Evolutionary conservation across 257 asterid species (phyloP).

Genomic region (Fraxinus cuspidata): DNA sequence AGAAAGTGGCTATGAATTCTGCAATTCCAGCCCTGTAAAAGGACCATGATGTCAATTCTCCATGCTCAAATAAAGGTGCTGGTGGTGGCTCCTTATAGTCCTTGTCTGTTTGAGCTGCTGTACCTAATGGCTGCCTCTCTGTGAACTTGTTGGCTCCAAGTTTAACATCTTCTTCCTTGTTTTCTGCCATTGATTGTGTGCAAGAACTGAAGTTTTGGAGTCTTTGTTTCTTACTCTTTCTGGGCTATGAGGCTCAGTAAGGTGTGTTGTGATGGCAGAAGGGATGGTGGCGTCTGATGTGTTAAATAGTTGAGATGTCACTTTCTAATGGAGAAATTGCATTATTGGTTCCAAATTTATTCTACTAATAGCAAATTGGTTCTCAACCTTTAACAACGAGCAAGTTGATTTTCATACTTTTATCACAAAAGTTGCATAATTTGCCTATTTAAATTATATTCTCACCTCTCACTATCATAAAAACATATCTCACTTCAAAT

Average conservation of each 20-base stretch:
- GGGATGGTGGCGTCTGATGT: conserved; percentile 13
- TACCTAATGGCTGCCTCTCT: conserved; percentile 64
- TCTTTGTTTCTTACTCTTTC: conserved; percentile 10
- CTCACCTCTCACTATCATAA: no score
- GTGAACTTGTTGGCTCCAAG: conserved; percentile 63
- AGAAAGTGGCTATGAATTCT: conserved; percentile 66
- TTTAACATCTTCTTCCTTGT: conserved; percentile 58
- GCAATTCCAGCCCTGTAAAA: conserved; percentile 77
- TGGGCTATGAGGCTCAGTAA: background rate
- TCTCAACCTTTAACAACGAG: background rate
- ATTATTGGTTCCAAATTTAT: conserved; percentile 1
- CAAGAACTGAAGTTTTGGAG: background rate
- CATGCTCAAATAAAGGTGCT: conserved; percentile 66
- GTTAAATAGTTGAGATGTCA: conserved; percentile 39
- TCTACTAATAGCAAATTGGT: background rate
- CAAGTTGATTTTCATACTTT: background rate
- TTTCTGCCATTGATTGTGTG: conserved; percentile 51
- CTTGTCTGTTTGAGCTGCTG: conserved; percentile 64
- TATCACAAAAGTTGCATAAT: background rate
- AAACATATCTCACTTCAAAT: no score
- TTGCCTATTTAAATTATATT: no score
- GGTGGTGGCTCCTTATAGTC: conserved; percentile 71
- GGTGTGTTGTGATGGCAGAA: background rate
- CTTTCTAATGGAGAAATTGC: conserved; percentile 16
- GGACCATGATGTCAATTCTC: conserved; percentile 68